Evolutionary conservation across 164 flowering plant species (phyloP), one percentile per base, ranked within the genome.

Genomic region (Chimonanthus salicifolius): DNA sequence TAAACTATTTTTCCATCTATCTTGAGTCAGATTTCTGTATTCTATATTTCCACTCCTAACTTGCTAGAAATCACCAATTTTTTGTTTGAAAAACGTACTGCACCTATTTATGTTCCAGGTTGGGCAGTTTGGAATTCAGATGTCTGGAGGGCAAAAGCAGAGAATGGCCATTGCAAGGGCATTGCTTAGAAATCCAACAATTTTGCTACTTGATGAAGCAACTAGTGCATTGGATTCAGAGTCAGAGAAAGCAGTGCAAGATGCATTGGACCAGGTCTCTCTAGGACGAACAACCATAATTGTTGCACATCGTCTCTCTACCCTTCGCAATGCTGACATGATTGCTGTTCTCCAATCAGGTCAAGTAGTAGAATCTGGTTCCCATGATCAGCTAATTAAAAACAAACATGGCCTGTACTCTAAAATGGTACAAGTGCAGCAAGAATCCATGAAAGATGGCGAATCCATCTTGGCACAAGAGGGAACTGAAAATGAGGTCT

Each of bases 141-240:
- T 86, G 65, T 86, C 89, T 49, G 86, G 87, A 16, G 89, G 89
- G n/a, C 85, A 85, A 58, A 86, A 83, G 74, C 86, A 83, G 68
- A 72, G 85, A 20, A 82, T 85, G 49, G 86, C 89, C 48, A 86
- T 86, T 58, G 89, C 87, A 16, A 80, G 89, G 72, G 89, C 89
- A 9, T 62, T 86, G 18, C 74, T 86, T 46, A 77, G 82, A 74
- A 81, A 81, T 10, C 83, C 89, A 6, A 81, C 76, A 50, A 80
- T 86, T 58, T 65, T 86, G 46, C 82, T 83, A 47, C 84, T 86
- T 16, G 89, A 84, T 71, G 89, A 84, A 72, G 87, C 87, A 13
- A 86, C 89, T 3, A 86, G 89, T 71, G 87, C 86, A 10, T 64
- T 84, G 65, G 87, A 86, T 72, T 69, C 85, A 47, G 78, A 86